Base-by-base conservation (phyloP, 2,329 filamentous ascomycete species). In the Fusarium armeniacum region DNA sequence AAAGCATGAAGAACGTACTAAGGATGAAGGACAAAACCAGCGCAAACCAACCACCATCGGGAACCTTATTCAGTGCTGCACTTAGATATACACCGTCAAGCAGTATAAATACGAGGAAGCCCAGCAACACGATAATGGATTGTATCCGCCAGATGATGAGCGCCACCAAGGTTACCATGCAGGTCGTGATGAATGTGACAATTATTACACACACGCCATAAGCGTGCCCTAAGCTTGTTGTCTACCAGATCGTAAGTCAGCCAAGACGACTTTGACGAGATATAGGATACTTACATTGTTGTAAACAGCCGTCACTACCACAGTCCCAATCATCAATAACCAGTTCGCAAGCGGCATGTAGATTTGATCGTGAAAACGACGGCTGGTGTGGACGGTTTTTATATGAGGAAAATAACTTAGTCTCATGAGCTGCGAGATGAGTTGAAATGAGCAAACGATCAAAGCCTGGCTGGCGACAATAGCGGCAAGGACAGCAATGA, bases 191-290 rank as follows among this genome's bases (percentile, higher is more conserved):
- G 76, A 94, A 93, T 0, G 91, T 93, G 44, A 94, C 92, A 50
- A 92, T 87, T 72, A 94, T 93, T 75, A 94, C 92, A 70, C 92
- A 94, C 10, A 93, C 89, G 40, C 92, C 91, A 72, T 94, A 94
- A 0, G 91, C 91, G 72, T 93, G 89, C 26, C 91, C 91, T 0
- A 93, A 84, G 58, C 84, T 84, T 1, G 89, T 91, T 1, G 90
- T 91, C 84, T 77, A 45, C 26, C 24, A 26, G 15, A 16, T 41
- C 26, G 15, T 13, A 22, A 11, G 63, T 62, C 49, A 55, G 22
- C 58, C 32, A 12, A 22, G 11, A 12, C 26, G n/a, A 11, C 16
- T 41, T 22, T 40, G 9, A n/a, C 16, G 13, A 26, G 16, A 16
- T n/a, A 24, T 36, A 40, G 30, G 16, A 13, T 33, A 67, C 83